A percentile compares a stretch with the other conserved stretches of the same genome.
phyloP scores from a whole-genome alignment of 2,329 filamentous ascomycete species.

The Blastomyces emzantsi region DNA sequence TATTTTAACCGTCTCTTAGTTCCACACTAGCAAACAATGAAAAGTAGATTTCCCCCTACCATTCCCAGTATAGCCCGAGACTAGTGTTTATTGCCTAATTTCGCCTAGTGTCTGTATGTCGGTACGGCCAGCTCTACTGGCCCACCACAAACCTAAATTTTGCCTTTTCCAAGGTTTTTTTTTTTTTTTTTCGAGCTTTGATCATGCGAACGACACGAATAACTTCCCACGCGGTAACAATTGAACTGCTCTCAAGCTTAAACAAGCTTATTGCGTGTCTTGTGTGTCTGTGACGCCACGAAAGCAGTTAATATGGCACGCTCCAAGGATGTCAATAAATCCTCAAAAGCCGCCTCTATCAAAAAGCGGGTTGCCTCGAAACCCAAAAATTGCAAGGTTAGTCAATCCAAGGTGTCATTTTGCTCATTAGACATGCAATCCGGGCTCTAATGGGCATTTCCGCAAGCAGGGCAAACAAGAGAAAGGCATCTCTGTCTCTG shows the following conservation, averaged over 20 bases:
- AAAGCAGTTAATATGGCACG: neutral
- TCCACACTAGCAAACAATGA: neutral
- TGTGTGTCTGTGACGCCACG: neutral
- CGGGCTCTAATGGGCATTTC: neutral
- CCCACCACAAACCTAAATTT: neutral
- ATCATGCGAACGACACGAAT: neutral
- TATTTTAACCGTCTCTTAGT: neutral
- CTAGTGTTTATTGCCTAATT: neutral
- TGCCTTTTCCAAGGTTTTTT: no score
- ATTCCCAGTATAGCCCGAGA: neutral
- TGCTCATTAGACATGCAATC: neutral
- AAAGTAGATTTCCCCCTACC: no score
- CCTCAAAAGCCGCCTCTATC: neutral
- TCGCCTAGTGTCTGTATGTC: neutral
- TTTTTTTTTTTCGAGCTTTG: neutral
- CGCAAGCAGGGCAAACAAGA: conserved; percentile 19
- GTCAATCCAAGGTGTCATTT: neutral
- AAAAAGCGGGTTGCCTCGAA: neutral
- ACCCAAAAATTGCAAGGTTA: conserved; percentile 15
- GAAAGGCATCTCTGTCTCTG: conserved; percentile 13
- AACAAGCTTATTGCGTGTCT: neutral
- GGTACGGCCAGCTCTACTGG: neutral
- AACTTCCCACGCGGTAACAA: neutral
- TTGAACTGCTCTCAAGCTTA: neutral
- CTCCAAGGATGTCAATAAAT: neutral